A percentile compares a stretch with the other conserved stretches of the same genome.
Evolutionary conservation across 108 stramenopile genomes (phyloP).

Genomic region (Epipyxis sp.): DNA sequence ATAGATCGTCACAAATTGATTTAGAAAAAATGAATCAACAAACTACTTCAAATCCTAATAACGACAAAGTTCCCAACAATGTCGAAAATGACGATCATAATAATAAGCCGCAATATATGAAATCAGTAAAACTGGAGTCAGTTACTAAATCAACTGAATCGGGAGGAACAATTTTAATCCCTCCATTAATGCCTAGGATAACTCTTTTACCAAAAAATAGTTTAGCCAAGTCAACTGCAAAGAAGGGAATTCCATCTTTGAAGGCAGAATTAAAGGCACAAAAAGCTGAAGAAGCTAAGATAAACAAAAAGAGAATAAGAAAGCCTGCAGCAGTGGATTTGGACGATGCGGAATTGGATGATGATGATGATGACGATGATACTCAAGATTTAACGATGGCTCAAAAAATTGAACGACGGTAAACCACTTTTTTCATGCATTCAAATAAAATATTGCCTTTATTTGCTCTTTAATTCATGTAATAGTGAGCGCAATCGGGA

Average conservation of each 20-base stretch:
- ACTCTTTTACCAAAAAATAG: background rate
- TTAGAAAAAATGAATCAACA: background rate
- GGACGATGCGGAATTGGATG: background rate
- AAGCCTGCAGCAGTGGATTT: too few species aligned
- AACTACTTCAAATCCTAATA: background rate
- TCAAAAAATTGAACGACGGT: background rate
- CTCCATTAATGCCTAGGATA: background rate
- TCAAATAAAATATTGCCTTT: too few species aligned
- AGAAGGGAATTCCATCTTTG: background rate
- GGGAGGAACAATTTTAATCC: background rate
- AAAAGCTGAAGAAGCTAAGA: too few species aligned
- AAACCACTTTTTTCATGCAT: too few species aligned
- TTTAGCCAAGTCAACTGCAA: too few species aligned
- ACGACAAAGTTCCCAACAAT: background rate
- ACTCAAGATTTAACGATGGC: background rate
- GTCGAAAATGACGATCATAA: background rate
- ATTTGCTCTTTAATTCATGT: too few species aligned
- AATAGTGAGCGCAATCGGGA: conserved; percentile 90
- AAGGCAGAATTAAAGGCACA: too few species aligned
- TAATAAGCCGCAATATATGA: too few species aligned
- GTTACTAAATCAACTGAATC: background rate
- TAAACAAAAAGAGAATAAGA: too few species aligned
- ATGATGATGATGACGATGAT: conserved; percentile 11
- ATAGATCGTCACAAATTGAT: background rate
- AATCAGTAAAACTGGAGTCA: too few species aligned